A percentile compares a stretch with the other conserved stretches of the same genome.
Evolutionary conservation across 2,329 filamentous ascomycete genomes (phyloP).

Genomic region (Xylaria sp.): DNA sequence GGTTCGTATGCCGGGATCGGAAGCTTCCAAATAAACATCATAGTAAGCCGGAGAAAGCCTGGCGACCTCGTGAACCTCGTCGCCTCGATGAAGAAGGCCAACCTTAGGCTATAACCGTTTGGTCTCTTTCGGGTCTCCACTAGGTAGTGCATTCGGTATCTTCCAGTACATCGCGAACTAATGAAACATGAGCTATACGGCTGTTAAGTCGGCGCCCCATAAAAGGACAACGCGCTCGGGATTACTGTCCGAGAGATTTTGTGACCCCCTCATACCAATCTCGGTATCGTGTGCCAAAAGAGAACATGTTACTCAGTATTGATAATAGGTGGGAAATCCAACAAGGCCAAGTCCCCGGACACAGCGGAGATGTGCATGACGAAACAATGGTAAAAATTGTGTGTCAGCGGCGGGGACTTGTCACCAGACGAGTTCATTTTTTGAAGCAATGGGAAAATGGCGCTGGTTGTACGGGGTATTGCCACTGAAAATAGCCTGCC

Average conservation of each 20-base stretch:
- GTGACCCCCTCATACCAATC: too few species aligned
- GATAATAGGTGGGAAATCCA: neutral
- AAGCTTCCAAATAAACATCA: slow-evolving; percentile 25
- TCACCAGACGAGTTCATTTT: slow-evolving; percentile 20
- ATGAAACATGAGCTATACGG: neutral
- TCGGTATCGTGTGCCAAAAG: too few species aligned
- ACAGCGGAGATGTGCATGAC: slow-evolving; percentile 3
- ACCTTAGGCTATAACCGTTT: neutral
- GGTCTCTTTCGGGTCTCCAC: slow-evolving; percentile 5
- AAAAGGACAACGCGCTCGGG: too few species aligned
- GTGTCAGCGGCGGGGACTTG: slow-evolving; percentile 17
- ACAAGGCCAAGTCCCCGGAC: neutral
- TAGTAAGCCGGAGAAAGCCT: slow-evolving; percentile 29
- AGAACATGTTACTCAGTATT: too few species aligned
- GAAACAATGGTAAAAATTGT: neutral
- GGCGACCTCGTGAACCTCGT: slow-evolving; percentile 23
- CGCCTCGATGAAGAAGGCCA: neutral
- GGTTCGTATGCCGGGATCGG: slow-evolving; percentile 25
- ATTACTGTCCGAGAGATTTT: too few species aligned
- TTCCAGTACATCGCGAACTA: slow-evolving; percentile 5
- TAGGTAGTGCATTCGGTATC: neutral
- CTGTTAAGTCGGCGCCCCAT: too few species aligned
- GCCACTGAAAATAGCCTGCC: slow-evolving; percentile 19
- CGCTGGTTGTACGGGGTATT: slow-evolving; percentile 15
- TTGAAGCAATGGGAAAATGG: slow-evolving; percentile 21